These are phyloP conservation scores for Dalechampia spathulata DNA, from an alignment of 441 rosid genomes.

Conservation along the genomic window DNA sequence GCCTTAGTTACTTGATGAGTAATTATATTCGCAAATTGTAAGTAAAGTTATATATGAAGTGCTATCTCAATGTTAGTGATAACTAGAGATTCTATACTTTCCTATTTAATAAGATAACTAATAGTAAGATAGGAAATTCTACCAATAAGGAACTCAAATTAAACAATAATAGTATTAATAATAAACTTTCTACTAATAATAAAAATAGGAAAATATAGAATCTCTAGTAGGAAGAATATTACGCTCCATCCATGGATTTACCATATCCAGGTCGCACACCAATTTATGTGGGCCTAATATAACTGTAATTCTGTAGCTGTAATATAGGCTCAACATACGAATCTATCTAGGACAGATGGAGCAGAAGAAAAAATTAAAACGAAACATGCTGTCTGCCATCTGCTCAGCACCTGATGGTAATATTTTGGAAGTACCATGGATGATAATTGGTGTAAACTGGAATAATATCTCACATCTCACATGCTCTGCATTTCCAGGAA, in stretches of 20 bases:
- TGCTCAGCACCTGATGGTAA: neutral
- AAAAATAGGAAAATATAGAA: too few relatives aligned
- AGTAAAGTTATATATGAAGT: too few relatives aligned
- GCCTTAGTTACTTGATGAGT: too few relatives aligned
- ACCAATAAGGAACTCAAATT: too few relatives aligned
- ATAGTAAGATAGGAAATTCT: too few relatives aligned
- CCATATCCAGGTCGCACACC: neutral
- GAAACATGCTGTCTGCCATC: neutral
- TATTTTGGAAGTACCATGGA: neutral
- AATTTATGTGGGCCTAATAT: neutral
- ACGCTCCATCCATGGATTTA: neutral
- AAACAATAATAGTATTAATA: too few relatives aligned
- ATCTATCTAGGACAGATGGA: neutral
- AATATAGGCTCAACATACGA: neutral
- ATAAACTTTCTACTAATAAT: too few relatives aligned
- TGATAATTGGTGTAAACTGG: neutral
- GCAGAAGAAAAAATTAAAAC: neutral
- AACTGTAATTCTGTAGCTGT: neutral
- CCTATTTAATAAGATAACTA: too few relatives aligned
- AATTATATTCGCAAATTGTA: too few relatives aligned
- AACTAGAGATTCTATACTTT: too few relatives aligned
- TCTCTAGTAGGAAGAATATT: too few relatives aligned
- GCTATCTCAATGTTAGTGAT: too few relatives aligned
- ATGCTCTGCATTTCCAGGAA: conserved; percentile 50
- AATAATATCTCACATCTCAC: conserved; percentile 10